Percentiles rank a stretch among this genome's conserved stretches.
These are phyloP conservation scores for Xylariaceae sp. DNA, from an alignment of 2,329 filamentous ascomycete species.

Conservation along the genomic window DNA sequence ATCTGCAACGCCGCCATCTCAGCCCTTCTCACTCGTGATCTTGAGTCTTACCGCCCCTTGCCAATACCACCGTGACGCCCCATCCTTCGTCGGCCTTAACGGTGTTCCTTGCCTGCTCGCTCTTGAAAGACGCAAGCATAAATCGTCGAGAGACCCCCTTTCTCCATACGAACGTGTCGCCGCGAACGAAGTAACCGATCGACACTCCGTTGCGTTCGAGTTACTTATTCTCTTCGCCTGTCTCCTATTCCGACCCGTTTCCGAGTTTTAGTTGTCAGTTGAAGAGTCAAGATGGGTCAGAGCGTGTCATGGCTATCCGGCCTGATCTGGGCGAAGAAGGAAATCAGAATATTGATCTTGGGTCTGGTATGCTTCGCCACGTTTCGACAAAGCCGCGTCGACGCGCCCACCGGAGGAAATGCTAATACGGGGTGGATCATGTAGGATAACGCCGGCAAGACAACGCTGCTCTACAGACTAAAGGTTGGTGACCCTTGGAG, in stretches of 20 bases:
- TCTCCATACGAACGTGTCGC: slow-evolving; percentile 2
- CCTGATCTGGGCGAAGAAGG: slow-evolving; percentile 88
- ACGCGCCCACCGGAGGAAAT: slow-evolving; percentile 8
- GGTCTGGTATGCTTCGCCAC: slow-evolving; percentile 63
- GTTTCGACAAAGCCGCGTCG: slow-evolving; percentile 3
- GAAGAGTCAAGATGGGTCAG: slow-evolving; percentile 51
- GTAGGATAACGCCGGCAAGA: slow-evolving; percentile 97
- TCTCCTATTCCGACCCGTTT: not conserved
- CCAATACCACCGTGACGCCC: not conserved
- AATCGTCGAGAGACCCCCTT: slow-evolving; percentile 5
- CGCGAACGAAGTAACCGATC: not conserved
- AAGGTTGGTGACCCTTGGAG: slow-evolving; percentile 56
- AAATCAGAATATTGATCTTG: slow-evolving; percentile 92
- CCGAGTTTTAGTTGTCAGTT: not conserved
- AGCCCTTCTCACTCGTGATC: not conserved
- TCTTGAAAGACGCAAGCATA: no score
- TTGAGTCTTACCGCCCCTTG: not conserved
- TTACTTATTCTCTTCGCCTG: not conserved
- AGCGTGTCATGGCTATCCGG: slow-evolving; percentile 64
- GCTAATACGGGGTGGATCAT: slow-evolving; percentile 16
- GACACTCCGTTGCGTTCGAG: slow-evolving; percentile 1
- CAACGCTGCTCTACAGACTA: slow-evolving; percentile 88
- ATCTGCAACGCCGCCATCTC: not conserved
- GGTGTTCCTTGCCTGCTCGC: no score
- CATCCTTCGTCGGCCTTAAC: not conserved